Conservation (phyloP, 129 eudicot species). For the Flaveria brownii region DNA sequence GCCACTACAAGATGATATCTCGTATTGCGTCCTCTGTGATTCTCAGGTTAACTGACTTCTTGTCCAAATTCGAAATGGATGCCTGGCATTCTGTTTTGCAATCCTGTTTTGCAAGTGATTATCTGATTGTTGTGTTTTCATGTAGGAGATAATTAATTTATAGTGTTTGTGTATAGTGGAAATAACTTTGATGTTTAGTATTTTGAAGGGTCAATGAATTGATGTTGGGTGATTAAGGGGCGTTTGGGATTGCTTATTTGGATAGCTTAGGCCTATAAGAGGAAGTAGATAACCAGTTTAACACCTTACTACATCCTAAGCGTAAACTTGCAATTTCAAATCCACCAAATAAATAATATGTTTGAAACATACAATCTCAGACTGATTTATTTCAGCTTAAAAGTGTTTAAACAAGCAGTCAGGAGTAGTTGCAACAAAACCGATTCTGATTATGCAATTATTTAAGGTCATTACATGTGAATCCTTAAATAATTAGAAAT, state of each 20-base stretch:
- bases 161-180: background rate
- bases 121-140: background rate
- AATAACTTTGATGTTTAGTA: background rate
- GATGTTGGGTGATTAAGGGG: background rate
- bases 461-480: background rate
- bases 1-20: conserved; percentile 60
- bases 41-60: conserved; percentile 54
- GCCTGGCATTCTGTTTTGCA: background rate
- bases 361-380: background rate
- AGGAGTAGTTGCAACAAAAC: background rate
- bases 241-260: background rate
- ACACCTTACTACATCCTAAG: background rate
- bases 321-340: background rate
- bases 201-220: conserved; percentile 2
- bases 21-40: conserved; percentile 81
- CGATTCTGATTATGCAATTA: background rate
- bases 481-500: background rate
- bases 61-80: background rate
- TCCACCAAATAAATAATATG: background rate
- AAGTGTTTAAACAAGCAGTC: background rate
- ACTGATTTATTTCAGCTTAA: background rate
- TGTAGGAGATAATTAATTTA: background rate
- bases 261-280: background rate
- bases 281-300: background rate
- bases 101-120: background rate